Evolutionary conservation across 2,329 filamentous ascomycete species (phyloP), one percentile per base, ranked within the genome.

Genomic region (Geosmithia morbida): DNA sequence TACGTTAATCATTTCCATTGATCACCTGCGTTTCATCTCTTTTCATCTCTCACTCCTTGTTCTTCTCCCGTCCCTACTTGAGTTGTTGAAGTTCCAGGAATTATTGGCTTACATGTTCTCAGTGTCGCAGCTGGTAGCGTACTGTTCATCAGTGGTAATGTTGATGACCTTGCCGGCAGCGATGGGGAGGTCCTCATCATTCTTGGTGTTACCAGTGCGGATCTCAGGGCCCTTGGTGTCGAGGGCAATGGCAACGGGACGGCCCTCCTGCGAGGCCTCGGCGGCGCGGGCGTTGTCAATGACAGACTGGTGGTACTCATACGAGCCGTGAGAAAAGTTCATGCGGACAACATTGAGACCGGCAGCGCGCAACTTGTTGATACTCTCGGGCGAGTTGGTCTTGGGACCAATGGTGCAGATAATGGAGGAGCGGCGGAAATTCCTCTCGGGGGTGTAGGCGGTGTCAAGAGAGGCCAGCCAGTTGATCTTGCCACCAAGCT

Each of bases 371-470:
- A 98, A 85, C 66, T 82, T 78, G 71, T 97, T 97, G 73, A 98
- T 94, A 69, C 88, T 89, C 74, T 96, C 86, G 49, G 89, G 83
- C 39, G 87, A 94, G 77, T 98, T 98, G 59, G 92, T 98, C 83
- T 97, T 98, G 64, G 92, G 92, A 53, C 92, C 92, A 65, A 98
- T 97, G 59, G 92, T 97, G 74, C 90, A 88, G 70, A 98, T 96
- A 73, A 98, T 98, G 63, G 89, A 95, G 53, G 90, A 95, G 57
- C 92, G 84, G 62, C 92, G 87, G 71, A 92, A 94, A 74, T 94
- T 89, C 69, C 83, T 86, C 59, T 83, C 77, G 49, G 90, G 89
- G 58, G 78, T 75, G 72, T 84, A 88, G 63, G 92, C 85, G 55
- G 90, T 96, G 74, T 96, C 83, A 63, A 98, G 85, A 52, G 68